Base-by-base conservation (phyloP, 148 eudicot species). In the Rhododendron vialii region DNA sequence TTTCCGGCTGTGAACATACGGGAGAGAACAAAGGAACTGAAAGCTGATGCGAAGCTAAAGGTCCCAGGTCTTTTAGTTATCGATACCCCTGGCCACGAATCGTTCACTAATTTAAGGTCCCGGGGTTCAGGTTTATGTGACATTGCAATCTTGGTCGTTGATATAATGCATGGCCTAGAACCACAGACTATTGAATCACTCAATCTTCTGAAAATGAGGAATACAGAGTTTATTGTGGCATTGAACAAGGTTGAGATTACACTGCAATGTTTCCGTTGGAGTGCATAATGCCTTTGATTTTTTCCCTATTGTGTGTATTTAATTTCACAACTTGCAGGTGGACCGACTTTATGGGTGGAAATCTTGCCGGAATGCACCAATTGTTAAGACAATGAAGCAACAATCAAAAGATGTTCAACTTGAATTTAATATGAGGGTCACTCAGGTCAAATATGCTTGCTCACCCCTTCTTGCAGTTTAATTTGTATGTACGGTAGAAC, bases 91-190 rank as follows among this genome's bases (percentile, higher is more conserved):
- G 99, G 99, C 55, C 99, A 96, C 26, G 99, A 95, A 81, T 96
- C 98, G 33, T 96, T 96, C 83, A 90, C 93, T 28, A 96, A 96
- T 82, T 88, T 96, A 80, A 91, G 99, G 35, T 95, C 98, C 73
- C 93, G 98, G 74, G 99, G 99, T 82, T 96, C 99, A 41, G 98
- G 99, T 26, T 87, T 96, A 89, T 96, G 99, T 92, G 99, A 96
- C 95, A 92, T 96, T 90, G 98, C 99, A 22, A 92, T 96, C 85
- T 88, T 95, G 87, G 99, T 96, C 69, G 99, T 96, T 57, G 99
- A 96, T 88, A 95, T 96, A 71, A 96, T 94, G 99, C 98, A 95
- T 87, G 98, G 99, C 61, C 89, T 96, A 89, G 98, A 96, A 84
- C 98, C 93, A 85, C 98, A 96, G 86, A 96, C 99, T 38, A 92